Evolutionary conservation across 2,329 filamentous ascomycete genomes (phyloP).

Genomic region (Cytospora mali): DNA sequence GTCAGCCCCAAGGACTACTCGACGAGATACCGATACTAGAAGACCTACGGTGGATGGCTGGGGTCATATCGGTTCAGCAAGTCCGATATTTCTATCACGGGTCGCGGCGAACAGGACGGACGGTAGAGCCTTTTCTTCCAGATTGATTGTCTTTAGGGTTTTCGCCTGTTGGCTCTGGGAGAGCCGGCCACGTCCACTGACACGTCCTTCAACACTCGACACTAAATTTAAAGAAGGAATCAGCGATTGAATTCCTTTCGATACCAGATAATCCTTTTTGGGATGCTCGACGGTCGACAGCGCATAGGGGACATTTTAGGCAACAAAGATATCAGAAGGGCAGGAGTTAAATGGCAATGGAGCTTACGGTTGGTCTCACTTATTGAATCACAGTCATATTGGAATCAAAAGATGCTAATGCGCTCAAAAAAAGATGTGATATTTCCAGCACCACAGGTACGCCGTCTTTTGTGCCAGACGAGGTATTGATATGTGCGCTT

Average conservation of each 20-base stretch:
- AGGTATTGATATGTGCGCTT: constrained; percentile 3
- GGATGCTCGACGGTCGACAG: background rate
- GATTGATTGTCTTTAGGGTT: background rate
- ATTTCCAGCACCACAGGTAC: constrained; percentile 30
- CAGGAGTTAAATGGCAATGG: background rate
- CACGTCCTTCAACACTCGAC: background rate
- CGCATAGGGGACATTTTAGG: background rate
- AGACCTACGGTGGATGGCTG: background rate
- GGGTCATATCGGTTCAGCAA: background rate
- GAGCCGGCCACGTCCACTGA: background rate
- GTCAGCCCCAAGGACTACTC: constrained; percentile 87
- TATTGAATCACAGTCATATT: constrained; percentile 30
- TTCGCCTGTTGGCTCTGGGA: background rate
- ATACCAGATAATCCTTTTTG: background rate
- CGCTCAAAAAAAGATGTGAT: constrained; percentile 26
- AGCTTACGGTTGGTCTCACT: constrained; percentile 43
- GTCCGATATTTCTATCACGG: background rate
- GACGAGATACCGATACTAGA: constrained; percentile 68
- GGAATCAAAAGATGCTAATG: constrained; percentile 37
- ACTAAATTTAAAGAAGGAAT: background rate
- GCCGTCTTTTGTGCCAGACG: constrained; percentile 16
- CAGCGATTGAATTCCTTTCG: background rate
- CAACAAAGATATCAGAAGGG: background rate
- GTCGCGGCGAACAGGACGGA: background rate
- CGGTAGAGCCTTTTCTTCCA: background rate